Evolutionary conservation across 108 stramenopile species (phyloP), one percentile per base, ranked within the genome.

Genomic region (Asterionellopsis glacialis): DNA sequence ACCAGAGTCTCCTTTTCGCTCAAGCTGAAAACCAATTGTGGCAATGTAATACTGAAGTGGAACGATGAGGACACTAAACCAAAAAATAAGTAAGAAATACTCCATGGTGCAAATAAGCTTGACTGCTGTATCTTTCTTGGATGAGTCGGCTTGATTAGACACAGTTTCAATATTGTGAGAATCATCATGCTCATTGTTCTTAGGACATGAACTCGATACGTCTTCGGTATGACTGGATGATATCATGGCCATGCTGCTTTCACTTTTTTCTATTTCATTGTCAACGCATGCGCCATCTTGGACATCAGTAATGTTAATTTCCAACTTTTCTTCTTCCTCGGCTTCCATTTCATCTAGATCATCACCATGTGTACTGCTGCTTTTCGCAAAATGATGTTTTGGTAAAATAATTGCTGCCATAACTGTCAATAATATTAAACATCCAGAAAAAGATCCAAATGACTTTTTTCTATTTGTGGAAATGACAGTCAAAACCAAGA

Each of bases 11-110:
- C 76, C 76, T 26, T 59, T 50, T 61, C 54, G 42, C 40, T 77
- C 76, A 48, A 77, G 44, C 40, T 63, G 69, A 39, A 69, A 73
- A 9, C 76, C 76, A 42, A 77, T 73, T 5, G 67, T 49, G 5
- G 62, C 76, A 22, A 73, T 47, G 40, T 77, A 77, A 24, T 73
- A 77, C 49, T 77, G 76, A n/a, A 77, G 22, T 21, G 76, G 76
- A 55, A 73, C 26, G 21, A 77, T 11, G 1, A 18, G 27, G 15
- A 73, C 16, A 18, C 72, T 69, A 47, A 77, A 77, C 76, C 76
- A 77, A 16, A 54, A 16, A 9, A 64, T 59, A 16, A 77, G 51
- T 11, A 57, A 28, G 21, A 77, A 33, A 42, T 73, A 77, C 39
- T 77, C 76, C 1, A 18, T 21, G 39, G 51, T 72, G 41, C 47